Base-by-base conservation (phyloP, 495 filamentous ascomycete genomes). In the Xylaria bambusicola region DNA sequence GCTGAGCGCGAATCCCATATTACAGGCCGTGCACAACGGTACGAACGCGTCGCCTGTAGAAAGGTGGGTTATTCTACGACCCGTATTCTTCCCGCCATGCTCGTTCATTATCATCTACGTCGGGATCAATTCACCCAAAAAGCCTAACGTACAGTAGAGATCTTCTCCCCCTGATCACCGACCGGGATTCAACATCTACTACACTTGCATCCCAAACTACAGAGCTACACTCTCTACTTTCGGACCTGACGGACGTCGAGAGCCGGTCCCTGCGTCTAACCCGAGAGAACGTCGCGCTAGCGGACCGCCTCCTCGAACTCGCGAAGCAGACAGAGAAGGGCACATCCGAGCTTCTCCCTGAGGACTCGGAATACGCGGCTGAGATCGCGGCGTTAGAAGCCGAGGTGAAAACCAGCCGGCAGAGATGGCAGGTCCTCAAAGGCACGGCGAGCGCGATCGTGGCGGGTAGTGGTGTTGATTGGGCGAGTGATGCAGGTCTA, bases 381-480 rank as follows among this genome's bases (percentile, higher is more conserved):
- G 75, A 86, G 61, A 73, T 92, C 12, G 73, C 80, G 18, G 71
- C 64, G n/a, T 68, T 86, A 10, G 84, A 90, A 55, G 69, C 64
- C 15, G 78, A 87, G 24, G 68, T 86, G 38, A 81, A 77, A 61
- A 73, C 72, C 15, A 84, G 82, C 59, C 82, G 81, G 61, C 82
- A 84, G 44, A 75, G 77, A 63, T 90, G 88, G 87, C 84, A 84
- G 51, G 82, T 85, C 36, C 84, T 93, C 75, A 92, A 93, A 73
- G 87, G 81, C 38, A 81, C 90, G 24, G 80, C 87, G 12, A 88
- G 86, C 54, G 89, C 84, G 3, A 79, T 90, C 36, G 82, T 97
- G 31, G 90, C 87, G 21, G 90, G 88, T 6, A 96, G 92, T 70
- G 92, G 92, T 42, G 74, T 94, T 33, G 84, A 96, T 62, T 97